Evolutionary conservation across 2,329 filamentous ascomycete genomes (phyloP).

Genomic region (Zelopaecilomyces penicillatus): DNA sequence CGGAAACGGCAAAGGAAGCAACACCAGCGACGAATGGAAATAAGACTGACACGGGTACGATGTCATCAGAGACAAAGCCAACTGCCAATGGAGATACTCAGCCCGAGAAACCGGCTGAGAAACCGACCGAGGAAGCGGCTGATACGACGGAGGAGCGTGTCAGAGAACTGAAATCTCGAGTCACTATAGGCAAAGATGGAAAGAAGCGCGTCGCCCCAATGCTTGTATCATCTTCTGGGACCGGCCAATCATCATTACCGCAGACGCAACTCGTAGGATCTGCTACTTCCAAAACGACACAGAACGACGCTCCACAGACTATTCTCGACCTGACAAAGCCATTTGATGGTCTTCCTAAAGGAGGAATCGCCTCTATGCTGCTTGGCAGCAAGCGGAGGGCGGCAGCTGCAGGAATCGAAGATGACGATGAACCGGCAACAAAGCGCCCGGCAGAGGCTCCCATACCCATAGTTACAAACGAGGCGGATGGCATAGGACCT

Average conservation of each 20-base stretch:
- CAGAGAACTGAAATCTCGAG: slow-evolving; percentile 70
- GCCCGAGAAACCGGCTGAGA: slow-evolving; percentile 19
- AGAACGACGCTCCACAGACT: slow-evolving; percentile 68
- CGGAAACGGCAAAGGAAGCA: slow-evolving; percentile 45
- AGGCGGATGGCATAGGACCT: slow-evolving; percentile 67
- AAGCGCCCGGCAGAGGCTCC: slow-evolving; percentile 57
- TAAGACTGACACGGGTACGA: slow-evolving; percentile 8
- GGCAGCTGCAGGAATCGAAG: slow-evolving; percentile 63
- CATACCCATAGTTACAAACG: slow-evolving; percentile 66
- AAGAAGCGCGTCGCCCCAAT: slow-evolving; percentile 93
- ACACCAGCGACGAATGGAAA: slow-evolving; percentile 38
- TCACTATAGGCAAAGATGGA: slow-evolving; percentile 92
- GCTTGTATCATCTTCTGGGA: slow-evolving; percentile 81
- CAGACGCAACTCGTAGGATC: slow-evolving; percentile 81
- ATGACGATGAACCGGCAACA: slow-evolving; percentile 52
- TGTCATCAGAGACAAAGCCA: slow-evolving; percentile 23
- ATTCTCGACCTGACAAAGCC: slow-evolving; percentile 87
- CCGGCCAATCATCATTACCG: slow-evolving; percentile 78
- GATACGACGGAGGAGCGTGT: slow-evolving; percentile 48
- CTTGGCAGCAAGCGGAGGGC: slow-evolving; percentile 91
- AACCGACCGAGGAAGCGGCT: slow-evolving; percentile 37
- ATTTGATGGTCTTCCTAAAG: slow-evolving; percentile 85
- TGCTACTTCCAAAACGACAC: slow-evolving; percentile 51
- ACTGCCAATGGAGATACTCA: slow-evolving; percentile 31
- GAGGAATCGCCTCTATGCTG: slow-evolving; percentile 75